Evolutionary conservation across 441 rosid species (phyloP).

Genomic region (Pelargonium fulgidum): DNA sequence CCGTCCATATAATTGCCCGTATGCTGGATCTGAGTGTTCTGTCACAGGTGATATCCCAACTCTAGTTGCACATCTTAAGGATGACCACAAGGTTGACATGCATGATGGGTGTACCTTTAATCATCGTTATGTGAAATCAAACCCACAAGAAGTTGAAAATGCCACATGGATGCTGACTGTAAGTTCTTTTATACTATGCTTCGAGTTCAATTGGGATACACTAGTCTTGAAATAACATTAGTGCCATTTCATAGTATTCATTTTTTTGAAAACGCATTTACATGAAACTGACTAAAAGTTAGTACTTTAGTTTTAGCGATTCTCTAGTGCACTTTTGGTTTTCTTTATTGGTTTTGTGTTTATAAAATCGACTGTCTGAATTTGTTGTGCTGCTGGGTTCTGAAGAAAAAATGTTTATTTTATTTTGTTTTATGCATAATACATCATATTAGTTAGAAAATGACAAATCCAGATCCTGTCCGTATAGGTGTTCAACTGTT

Average conservation of each 20-base stretch:
- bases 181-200: conserved; percentile 24
- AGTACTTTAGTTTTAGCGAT: too few species aligned
- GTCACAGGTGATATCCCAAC: conserved; percentile 60
- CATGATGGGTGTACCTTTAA: conserved; percentile 78
- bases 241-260: too few species aligned
- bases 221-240: background rate
- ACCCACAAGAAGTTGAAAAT: conserved; percentile 74
- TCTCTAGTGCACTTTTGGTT: too few species aligned
- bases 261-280: too few species aligned
- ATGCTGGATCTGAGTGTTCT: conserved; percentile 77
- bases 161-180: conserved; percentile 94
- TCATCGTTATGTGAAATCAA: conserved; percentile 73
- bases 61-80: conserved; percentile 63
- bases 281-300: too few species aligned
- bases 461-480: background rate
- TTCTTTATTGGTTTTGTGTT: too few species aligned
- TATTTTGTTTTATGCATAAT: too few species aligned
- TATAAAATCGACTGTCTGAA: too few species aligned
- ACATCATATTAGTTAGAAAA: too few species aligned
- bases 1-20: conserved; percentile 74
- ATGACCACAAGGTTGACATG: conserved; percentile 86
- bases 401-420: too few species aligned
- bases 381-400: too few species aligned
- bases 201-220: too few species aligned
- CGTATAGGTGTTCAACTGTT: conserved; percentile 49